Evolutionary conservation across 768 basidiomycete genomes (phyloP), one percentile per base, ranked within the genome.

Genomic region (Omphalotus guepiniiformis): DNA sequence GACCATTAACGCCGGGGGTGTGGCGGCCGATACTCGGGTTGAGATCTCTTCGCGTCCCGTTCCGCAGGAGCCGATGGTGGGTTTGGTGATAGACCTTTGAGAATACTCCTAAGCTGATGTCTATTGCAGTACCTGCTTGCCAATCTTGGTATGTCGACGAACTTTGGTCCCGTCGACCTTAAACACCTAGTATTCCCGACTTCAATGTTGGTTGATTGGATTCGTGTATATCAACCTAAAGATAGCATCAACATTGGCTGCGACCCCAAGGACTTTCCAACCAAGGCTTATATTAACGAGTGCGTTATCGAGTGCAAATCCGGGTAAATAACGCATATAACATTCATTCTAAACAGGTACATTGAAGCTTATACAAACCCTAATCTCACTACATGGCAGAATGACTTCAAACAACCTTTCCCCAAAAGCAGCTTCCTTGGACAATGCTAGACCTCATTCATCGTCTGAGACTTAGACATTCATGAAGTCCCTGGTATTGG

Each of bases 181-280:
- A 64, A 75, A 15, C 71, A 85, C 49, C 68, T 95, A 18, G 69
- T 66, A 15, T 93, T 90, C 68, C 92, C 93, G 6, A 64, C 82
- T 3, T 69, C 58, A 2, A 83, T 96, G 88, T 72, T 69, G 39
- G 71, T 95, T 34, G 91, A 96, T 61, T 96, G 85, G 69, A 80
- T 97, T 46, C 80, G 94, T 19, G 88, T 98, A 6, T 98, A 96
- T 64, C 94, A 96, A 61, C 80, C 80, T 2, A 69, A 75, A 58
- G 63, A 79, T 52, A 60, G 74, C 25, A 72, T 80, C 48, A 94
- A 93, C 61, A 74, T 91, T 42, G 93, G 93, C 13, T 97, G 93
- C 60, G 83, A 88, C 60, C 93, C 93, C 11, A 58, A 66, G 37
- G 76, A 79, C 36, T 86, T 78, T 62, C 93, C 95, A 1, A 97